Conservation (phyloP, 352 stramenopile species). For the Thalassiosira gravida region DNA sequence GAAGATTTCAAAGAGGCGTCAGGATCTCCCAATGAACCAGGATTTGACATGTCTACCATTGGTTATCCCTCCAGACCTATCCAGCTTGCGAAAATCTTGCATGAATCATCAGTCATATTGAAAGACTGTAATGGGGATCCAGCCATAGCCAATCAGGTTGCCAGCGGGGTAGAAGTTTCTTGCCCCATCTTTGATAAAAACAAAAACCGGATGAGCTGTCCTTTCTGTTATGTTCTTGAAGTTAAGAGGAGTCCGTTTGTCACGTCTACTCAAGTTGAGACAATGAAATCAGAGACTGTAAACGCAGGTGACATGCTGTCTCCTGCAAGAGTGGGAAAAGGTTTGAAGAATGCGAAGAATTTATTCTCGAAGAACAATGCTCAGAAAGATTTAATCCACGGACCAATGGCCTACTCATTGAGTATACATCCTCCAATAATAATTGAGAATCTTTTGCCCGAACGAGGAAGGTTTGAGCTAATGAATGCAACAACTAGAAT, state of each 20-base stretch:
- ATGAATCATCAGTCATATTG: conserved; percentile 82
- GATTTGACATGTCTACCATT: conserved; percentile 34
- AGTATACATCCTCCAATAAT: conserved; percentile 87
- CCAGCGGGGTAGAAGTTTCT: conserved; percentile 78
- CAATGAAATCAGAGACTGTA: conserved; percentile 16
- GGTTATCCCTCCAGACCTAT: conserved; percentile 75
- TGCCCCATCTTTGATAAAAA: conserved; percentile 68
- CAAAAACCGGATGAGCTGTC: conserved; percentile 51
- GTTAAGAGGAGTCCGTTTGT: conserved; percentile 81
- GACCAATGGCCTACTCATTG: conserved; percentile 85
- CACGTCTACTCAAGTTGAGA: conserved; percentile 26
- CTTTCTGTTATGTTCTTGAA: conserved; percentile 86
- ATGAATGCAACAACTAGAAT: conserved; percentile 83
- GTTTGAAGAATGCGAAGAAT: conserved; percentile 46
- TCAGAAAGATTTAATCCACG: conserved; percentile 60
- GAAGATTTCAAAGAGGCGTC: conserved; percentile 22
- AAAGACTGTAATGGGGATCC: conserved; percentile 61
- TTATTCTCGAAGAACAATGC: conserved; percentile 35
- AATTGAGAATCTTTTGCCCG: conserved; percentile 88
- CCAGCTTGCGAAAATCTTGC: conserved; percentile 83
- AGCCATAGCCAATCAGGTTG: conserved; percentile 62
- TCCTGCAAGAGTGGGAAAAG: conserved; percentile 46
- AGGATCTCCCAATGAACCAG: conserved; percentile 13
- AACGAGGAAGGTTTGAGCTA: conserved; percentile 86
- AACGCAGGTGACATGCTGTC: conserved; percentile 27